Evolutionary conservation across 2,329 filamentous ascomycete species (phyloP).

Genomic region (Lachnellula suecica): DNA sequence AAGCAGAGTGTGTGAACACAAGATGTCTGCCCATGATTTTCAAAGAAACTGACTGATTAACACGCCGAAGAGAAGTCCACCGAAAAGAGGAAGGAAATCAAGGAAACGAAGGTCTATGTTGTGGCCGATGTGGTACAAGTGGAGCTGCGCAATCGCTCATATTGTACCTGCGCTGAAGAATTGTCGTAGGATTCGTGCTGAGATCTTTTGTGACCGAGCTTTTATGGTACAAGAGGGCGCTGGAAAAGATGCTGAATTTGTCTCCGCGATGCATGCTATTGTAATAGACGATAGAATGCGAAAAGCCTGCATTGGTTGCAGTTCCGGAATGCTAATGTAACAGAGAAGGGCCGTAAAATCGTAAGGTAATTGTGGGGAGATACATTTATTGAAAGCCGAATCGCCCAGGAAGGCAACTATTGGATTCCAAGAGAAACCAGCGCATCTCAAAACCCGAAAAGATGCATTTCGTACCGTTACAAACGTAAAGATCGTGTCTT

Average conservation of each 20-base stretch:
- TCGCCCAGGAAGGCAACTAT: constrained; percentile 5
- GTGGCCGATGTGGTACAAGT: constrained; percentile 29
- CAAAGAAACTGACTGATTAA: constrained; percentile 26
- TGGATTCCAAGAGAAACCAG: constrained; percentile 16
- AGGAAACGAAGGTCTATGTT: constrained; percentile 27
- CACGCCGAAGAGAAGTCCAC: constrained; percentile 20
- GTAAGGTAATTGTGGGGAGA: constrained; percentile 34
- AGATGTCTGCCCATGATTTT: constrained; percentile 26
- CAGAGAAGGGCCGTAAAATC: constrained; percentile 35
- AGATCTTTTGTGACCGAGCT: constrained; percentile 32
- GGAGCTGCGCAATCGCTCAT: constrained; percentile 33
- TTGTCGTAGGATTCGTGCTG: constrained; percentile 29
- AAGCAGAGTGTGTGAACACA: constrained; percentile 27
- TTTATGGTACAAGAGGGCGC: constrained; percentile 35
- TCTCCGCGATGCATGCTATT: constrained; percentile 28
- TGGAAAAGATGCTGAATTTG: constrained; percentile 21
- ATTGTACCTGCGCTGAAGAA: constrained; percentile 32
- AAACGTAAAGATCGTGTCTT: constrained; percentile 36
- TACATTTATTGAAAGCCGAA: constrained; percentile 28
- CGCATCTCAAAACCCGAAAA: constrained; percentile 27
- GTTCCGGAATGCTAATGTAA: constrained; percentile 34
- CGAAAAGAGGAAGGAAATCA: constrained; percentile 17
- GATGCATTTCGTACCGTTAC: constrained; percentile 36
- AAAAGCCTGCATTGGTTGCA: constrained; percentile 20
- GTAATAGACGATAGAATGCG: constrained; percentile 26